Percentiles rank a stretch among this genome's conserved stretches.
These are phyloP conservation scores for Pythium folliculosum DNA, from an alignment of 352 stramenopile genomes.

Conservation along the genomic window DNA sequence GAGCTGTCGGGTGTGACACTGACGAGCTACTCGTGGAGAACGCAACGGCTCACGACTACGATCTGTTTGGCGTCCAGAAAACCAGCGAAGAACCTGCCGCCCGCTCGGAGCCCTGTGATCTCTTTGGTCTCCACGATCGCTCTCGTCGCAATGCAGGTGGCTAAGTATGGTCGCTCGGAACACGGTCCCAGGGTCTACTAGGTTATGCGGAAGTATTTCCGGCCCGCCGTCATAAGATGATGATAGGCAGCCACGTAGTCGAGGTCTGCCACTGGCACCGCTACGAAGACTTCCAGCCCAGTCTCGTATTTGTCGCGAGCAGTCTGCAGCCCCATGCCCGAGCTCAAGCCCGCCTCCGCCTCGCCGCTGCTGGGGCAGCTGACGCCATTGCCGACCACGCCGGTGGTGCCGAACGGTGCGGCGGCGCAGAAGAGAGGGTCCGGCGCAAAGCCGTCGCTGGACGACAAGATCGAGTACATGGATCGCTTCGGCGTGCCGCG, in stretches of 20 bases:
- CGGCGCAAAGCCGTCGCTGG: slow-evolving; percentile 7
- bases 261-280: too few species aligned
- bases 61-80: neutral
- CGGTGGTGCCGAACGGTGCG: neutral
- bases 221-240: neutral
- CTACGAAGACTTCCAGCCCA: too few species aligned
- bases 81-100: neutral
- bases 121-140: slow-evolving; percentile 18
- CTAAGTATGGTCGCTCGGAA: too few species aligned
- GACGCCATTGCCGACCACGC: neutral
- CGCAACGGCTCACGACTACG: too few species aligned
- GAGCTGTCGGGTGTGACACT: too few species aligned
- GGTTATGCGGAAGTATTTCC: neutral
- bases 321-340: too few species aligned
- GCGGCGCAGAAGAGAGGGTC: too few species aligned
- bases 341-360: slow-evolving; percentile 4
- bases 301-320: too few species aligned
- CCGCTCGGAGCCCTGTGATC: slow-evolving; percentile 12
- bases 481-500: slow-evolving; percentile 34
- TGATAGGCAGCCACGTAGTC: too few species aligned
- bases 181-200: too few species aligned
- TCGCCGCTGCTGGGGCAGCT: slow-evolving; percentile 7
- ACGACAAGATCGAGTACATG: slow-evolving; percentile 35
- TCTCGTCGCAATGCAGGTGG: too few species aligned
- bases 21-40: too few species aligned